These are phyloP conservation scores for Podosphaera xanthii DNA, from an alignment of 2,329 filamentous ascomycete genomes.

Conservation along the genomic window DNA sequence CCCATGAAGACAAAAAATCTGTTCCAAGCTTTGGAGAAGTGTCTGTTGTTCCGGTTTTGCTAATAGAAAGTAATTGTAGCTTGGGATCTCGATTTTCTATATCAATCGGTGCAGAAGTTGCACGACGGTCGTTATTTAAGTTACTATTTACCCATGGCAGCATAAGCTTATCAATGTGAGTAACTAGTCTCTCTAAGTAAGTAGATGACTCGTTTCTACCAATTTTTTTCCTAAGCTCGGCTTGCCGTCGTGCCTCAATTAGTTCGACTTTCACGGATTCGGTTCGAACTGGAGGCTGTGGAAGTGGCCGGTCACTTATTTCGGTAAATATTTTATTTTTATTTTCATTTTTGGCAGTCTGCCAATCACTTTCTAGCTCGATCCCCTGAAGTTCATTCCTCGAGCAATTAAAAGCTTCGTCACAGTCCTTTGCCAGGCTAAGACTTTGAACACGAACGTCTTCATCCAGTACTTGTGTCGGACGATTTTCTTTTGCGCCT, in stretches of 20 bases:
- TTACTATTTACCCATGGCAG: conserved; percentile 16
- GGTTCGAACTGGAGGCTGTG: conserved; percentile 12
- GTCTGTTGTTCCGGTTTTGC: conserved; percentile 10
- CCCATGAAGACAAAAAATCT: neutral
- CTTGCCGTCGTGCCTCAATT: conserved; percentile 12
- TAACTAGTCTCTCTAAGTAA: conserved; percentile 35
- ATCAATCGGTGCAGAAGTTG: conserved; percentile 23
- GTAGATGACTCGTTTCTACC: conserved; percentile 18
- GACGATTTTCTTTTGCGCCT: conserved; percentile 5
- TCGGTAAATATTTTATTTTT: neutral
- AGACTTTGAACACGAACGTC: conserved; percentile 67
- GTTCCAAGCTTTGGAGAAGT: conserved; percentile 4
- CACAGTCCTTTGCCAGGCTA: conserved; percentile 72
- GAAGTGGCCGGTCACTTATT: conserved; percentile 11
- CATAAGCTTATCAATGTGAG: conserved; percentile 33
- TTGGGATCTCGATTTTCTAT: conserved; percentile 2
- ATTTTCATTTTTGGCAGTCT: neutral
- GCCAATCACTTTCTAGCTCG: neutral
- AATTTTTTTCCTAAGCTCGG: conserved; percentile 11
- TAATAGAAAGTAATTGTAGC: conserved; percentile 12
- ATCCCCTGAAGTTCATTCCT: neutral
- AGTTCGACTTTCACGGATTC: conserved; percentile 14
- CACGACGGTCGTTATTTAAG: conserved; percentile 17
- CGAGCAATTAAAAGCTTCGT: conserved; percentile 64
- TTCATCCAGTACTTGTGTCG: conserved; percentile 31